Evolutionary conservation across 1,284 basidiomycete genomes (phyloP), one percentile per base, ranked within the genome.

Genomic region (Boletellus sp.): DNA sequence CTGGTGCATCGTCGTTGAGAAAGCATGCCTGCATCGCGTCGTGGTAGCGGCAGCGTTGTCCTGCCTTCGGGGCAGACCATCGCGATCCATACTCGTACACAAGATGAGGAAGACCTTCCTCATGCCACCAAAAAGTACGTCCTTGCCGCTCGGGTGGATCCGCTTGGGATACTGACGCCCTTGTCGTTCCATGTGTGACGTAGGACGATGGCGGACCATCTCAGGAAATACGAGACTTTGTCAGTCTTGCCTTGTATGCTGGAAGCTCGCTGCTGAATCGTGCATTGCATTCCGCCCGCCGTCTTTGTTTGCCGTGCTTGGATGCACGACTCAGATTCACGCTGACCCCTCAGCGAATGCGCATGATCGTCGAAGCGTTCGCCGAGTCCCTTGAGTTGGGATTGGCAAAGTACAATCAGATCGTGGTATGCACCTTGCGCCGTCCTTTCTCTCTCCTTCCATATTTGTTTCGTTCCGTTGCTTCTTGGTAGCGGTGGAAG

Each of bases 321-420:
- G 16, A 46, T 36, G 18, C 26, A n/a, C 39, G 30, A 2, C 49
- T 49, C 42, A 90, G 87, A 64, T 91, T 92, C 70, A 86, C 86
- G 54, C 74, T 97, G 56, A 94, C 92, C 2, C 91, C 94, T 15
- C 93, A 94, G 71, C 76, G 93, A 58, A 96, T 97, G 93, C 83
- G 93, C 52, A 96, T 94, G 84, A 98, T 99, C 68, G 93, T 95
- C 26, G 89, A 97, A 64, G 89, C 93, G 2, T 97, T 99, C 75
- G 88, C 94, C 68, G 93, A 96, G 52, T 86, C 91, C 1, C 81
- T 99, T 22, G 93, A 97, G 64, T 73, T 82, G 19, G 96, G 96
- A 19, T 76, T 99, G 48, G 76, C 89, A 60, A 89, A 96, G 72
- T 75, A 80, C 32, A 83, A 83, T 16, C 91, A 98, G 75, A 78